Conservation (phyloP, 306 rosid genomes). For the Prunus padus region DNA sequence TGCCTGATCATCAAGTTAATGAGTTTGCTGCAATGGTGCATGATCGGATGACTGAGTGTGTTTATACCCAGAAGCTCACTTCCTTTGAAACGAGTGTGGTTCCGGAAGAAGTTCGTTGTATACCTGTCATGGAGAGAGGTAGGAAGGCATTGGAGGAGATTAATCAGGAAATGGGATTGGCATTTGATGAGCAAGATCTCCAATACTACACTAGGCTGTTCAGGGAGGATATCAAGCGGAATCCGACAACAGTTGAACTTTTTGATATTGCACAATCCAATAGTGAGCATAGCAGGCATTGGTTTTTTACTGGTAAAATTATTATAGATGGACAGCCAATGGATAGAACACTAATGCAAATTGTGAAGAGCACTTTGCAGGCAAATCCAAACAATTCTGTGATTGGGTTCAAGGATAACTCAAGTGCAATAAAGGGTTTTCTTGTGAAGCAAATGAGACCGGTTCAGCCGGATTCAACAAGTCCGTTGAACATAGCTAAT, state of each 20-base stretch:
- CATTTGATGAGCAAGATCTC: constrained; percentile 91
- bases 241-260: constrained; percentile 81
- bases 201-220: constrained; percentile 76
- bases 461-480: constrained; percentile 59
- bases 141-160: constrained; percentile 80
- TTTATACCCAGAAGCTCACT: constrained; percentile 55
- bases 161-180: constrained; percentile 78
- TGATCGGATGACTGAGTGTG: constrained; percentile 91
- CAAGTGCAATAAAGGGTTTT: constrained; percentile 88
- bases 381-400: constrained; percentile 84
- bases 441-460: constrained; percentile 68
- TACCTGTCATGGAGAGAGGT: constrained; percentile 83
- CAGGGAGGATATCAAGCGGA: constrained; percentile 69
- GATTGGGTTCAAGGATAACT: constrained; percentile 90
- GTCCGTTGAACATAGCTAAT: constrained; percentile 41
- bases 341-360: constrained; percentile 81
- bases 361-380: constrained; percentile 83
- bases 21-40: constrained; percentile 77
- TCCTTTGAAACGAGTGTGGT: constrained; percentile 63
- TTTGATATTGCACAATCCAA: constrained; percentile 95
- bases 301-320: constrained; percentile 88
- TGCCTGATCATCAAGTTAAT: constrained; percentile 52
- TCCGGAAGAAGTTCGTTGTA: constrained; percentile 60
- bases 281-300: constrained; percentile 89
- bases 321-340: constrained; percentile 65